These are phyloP conservation scores for Isoetes taiwanensis DNA, from an alignment of 75 land plant genomes.

Conservation along the genomic window DNA sequence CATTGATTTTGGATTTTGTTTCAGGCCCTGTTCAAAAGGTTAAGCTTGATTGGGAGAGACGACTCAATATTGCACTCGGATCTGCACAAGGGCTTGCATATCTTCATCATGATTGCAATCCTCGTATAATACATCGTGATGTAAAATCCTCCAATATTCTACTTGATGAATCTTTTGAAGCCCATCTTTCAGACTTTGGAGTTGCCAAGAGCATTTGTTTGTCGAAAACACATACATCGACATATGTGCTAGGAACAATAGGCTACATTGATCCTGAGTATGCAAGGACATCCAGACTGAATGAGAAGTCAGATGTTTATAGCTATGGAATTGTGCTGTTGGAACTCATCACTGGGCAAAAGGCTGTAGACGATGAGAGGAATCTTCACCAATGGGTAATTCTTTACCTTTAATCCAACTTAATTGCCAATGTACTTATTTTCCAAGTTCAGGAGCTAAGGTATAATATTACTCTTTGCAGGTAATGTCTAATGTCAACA, in stretches of 20 bases:
- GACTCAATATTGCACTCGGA: conserved; percentile 80
- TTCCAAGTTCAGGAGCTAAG: neutral
- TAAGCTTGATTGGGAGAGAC: conserved; percentile 83
- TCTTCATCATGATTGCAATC: conserved; percentile 92
- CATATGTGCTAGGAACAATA: conserved; percentile 91
- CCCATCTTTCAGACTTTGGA: conserved; percentile 92
- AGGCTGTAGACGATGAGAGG: conserved; percentile 82
- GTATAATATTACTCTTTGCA: conserved; percentile 12
- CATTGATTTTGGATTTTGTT: no score
- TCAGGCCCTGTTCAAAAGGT: conserved; percentile 56
- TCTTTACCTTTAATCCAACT: no score
- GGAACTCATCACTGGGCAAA: conserved; percentile 82
- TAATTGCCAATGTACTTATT: neutral
- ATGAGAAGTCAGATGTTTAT: conserved; percentile 95
- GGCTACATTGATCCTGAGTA: conserved; percentile 98
- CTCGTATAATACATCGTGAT: conserved; percentile 88
- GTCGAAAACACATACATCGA: conserved; percentile 66
- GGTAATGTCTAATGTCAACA: conserved; percentile 62
- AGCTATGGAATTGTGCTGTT: conserved; percentile 93
- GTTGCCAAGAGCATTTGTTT: conserved; percentile 79
- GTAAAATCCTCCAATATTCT: conserved; percentile 91
- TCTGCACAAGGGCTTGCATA: conserved; percentile 92
- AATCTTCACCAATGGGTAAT: conserved; percentile 82
- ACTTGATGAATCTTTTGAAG: conserved; percentile 72
- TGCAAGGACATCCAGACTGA: conserved; percentile 80